phyloP scores from a whole-genome alignment of 192 early-diverging fungal genomes.

The Backusella tarrabulga region DNA sequence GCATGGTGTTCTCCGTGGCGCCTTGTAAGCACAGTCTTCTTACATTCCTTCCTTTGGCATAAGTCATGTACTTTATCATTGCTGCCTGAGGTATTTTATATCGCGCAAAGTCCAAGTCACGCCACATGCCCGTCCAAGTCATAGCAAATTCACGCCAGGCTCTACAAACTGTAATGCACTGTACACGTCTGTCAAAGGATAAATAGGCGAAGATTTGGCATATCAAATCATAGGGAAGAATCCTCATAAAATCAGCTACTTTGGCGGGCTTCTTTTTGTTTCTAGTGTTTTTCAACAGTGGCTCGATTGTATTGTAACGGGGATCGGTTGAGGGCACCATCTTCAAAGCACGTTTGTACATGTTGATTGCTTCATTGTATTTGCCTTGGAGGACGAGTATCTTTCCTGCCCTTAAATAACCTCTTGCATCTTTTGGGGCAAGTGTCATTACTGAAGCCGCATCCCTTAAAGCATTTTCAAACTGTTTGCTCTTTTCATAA shows the following conservation, averaged over 20 bases:
- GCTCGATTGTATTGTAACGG: background rate
- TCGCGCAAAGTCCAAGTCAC: slow-evolving; percentile 7
- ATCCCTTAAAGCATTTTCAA: background rate
- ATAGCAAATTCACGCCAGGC: slow-evolving; percentile 13
- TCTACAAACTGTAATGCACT: background rate
- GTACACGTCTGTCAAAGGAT: slow-evolving; percentile 1
- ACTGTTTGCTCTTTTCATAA: background rate
- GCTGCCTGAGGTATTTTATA: background rate
- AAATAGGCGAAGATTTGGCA: slow-evolving; percentile 1
- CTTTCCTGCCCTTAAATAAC: slow-evolving; percentile 6
- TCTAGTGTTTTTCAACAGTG: background rate
- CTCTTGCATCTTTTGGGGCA: background rate
- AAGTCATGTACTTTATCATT: background rate
- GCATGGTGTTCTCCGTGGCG: background rate
- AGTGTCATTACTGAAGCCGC: background rate
- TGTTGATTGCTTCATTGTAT: background rate
- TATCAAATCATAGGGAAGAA: slow-evolving; percentile 10
- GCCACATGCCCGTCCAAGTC: slow-evolving; percentile 17
- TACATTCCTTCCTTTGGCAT: slow-evolving; percentile 8
- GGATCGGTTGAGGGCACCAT: background rate
- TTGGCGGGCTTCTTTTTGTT: background rate
- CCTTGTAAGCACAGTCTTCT: background rate
- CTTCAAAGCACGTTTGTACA: background rate
- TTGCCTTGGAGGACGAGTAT: background rate
- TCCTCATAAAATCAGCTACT: slow-evolving; percentile 2